Percentiles rank a stretch among this genome's conserved stretches.
Conservation (phyloP, 2,329 filamentous ascomycete species). For the Exophiala sp. region DNA sequence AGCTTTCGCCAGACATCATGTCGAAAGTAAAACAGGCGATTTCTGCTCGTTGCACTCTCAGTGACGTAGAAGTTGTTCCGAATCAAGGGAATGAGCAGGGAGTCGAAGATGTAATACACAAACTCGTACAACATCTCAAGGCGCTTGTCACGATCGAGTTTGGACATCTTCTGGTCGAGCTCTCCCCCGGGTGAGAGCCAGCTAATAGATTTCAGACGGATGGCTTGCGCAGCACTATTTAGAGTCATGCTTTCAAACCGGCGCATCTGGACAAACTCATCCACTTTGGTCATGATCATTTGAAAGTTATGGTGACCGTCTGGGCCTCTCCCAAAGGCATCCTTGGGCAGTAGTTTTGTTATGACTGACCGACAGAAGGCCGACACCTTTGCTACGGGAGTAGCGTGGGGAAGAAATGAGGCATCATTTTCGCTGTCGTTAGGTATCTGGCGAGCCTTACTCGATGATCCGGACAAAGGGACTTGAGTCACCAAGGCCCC, state of each 20-base stretch:
- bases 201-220: slow-evolving; percentile 64
- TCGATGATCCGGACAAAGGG: background rate
- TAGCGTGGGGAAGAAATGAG: slow-evolving; percentile 44
- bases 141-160: slow-evolving; percentile 68
- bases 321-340: slow-evolving; percentile 63
- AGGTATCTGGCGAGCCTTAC: too few species aligned
- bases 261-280: slow-evolving; percentile 69
- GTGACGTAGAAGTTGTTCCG: slow-evolving; percentile 90
- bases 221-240: slow-evolving; percentile 66
- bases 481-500: slow-evolving; percentile 13
- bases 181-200: slow-evolving; percentile 62
- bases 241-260: slow-evolving; percentile 76
- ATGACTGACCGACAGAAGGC: slow-evolving; percentile 79
- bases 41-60: slow-evolving; percentile 73
- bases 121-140: slow-evolving; percentile 75
- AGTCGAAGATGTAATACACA: slow-evolving; percentile 89
- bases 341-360: slow-evolving; percentile 63
- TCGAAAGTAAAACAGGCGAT: slow-evolving; percentile 84
- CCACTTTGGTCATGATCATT: slow-evolving; percentile 60
- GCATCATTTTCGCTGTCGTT: slow-evolving; percentile 5
- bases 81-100: slow-evolving; percentile 78
- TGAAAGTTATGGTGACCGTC: slow-evolving; percentile 55
- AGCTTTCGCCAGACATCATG: slow-evolving; percentile 84
- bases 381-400: slow-evolving; percentile 63
- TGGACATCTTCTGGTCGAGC: slow-evolving; percentile 53